Percentiles rank a stretch among this genome's conserved stretches.
phyloP scores from a whole-genome alignment of 106 monocot genomes.

The Dendrobium catenatum region DNA sequence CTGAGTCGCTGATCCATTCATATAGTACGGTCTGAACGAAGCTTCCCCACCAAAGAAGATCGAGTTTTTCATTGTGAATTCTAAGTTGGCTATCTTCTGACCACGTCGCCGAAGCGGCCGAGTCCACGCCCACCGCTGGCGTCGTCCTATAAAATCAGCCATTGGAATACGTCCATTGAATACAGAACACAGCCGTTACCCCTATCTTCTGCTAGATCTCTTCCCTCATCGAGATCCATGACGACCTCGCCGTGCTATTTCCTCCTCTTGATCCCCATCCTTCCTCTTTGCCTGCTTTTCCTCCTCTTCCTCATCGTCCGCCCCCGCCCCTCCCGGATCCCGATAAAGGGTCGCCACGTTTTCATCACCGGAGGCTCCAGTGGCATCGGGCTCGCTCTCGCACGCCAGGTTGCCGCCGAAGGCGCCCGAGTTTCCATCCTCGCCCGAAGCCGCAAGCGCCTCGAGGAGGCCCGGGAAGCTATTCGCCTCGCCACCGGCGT shows the following conservation, averaged over 20 bases:
- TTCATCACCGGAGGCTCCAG: conserved; percentile 74
- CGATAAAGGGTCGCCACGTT: conserved; percentile 67
- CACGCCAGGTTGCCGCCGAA: conserved; percentile 27
- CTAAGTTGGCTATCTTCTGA: no score
- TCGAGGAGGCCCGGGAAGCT: conserved; percentile 43
- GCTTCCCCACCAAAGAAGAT: no score
- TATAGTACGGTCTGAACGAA: no score
- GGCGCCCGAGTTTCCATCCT: conserved; percentile 79
- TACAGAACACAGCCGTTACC: background rate
- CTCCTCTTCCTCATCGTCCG: conserved; percentile 36
- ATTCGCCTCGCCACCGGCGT: conserved; percentile 56
- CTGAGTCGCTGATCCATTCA: no score
- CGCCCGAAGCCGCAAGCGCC: conserved; percentile 32
- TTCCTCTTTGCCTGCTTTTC: conserved; percentile 18
- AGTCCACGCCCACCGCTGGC: no score
- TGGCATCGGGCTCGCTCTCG: conserved; percentile 73
- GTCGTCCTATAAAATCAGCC: no score
- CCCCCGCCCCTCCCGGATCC: conserved; percentile 42
- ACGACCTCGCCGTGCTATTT: conserved; percentile 6
- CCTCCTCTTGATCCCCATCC: conserved; percentile 24
- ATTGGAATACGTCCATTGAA: no score
- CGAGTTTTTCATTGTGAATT: no score
- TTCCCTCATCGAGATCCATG: background rate
- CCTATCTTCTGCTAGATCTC: background rate
- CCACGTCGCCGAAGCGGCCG: no score